Percentiles rank a stretch among this genome's conserved stretches.
These are phyloP conservation scores for Calonectria honghensis DNA, from an alignment of 2,329 filamentous ascomycete species.

Conservation along the genomic window DNA sequence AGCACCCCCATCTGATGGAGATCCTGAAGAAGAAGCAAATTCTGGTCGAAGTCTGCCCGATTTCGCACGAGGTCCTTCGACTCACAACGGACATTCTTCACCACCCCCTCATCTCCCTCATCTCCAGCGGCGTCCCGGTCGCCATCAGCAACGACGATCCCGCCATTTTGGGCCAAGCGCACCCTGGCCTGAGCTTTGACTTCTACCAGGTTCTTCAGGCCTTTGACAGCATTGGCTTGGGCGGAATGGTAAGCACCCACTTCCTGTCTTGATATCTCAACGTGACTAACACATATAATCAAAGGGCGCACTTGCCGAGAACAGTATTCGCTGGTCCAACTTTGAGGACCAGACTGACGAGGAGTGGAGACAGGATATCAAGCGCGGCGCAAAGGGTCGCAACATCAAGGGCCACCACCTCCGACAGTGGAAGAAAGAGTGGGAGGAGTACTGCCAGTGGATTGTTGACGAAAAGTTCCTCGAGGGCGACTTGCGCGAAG, in stretches of 20 bases:
- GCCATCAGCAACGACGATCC: slow-evolving; percentile 56
- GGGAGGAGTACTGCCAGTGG: slow-evolving; percentile 15
- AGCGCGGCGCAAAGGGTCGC: background rate
- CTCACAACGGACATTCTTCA: slow-evolving; percentile 76
- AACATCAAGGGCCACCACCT: background rate
- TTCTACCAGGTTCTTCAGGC: slow-evolving; percentile 82
- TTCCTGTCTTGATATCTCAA: no score
- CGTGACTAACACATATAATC: no score
- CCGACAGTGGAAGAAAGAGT: background rate
- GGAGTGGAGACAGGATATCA: background rate
- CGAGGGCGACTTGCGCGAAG: background rate
- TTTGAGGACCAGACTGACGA: slow-evolving; percentile 10
- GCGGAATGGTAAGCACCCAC: slow-evolving; percentile 2
- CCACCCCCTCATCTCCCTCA: slow-evolving; percentile 77
- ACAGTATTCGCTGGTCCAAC: slow-evolving; percentile 26
- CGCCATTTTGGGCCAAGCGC: background rate
- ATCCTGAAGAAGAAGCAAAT: slow-evolving; percentile 80
- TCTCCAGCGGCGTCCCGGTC: slow-evolving; percentile 78
- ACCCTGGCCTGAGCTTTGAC: slow-evolving; percentile 78
- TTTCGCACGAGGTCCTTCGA: slow-evolving; percentile 79
- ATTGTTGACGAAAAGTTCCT: slow-evolving; percentile 1
- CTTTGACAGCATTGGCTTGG: slow-evolving; percentile 79
- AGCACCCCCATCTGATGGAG: slow-evolving; percentile 79
- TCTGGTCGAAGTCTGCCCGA: slow-evolving; percentile 79
- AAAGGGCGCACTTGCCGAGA: slow-evolving; percentile 6